Conservation (phyloP, 2,329 filamentous ascomycete genomes). For the Stagonosporopsis chrysanthemi region DNA sequence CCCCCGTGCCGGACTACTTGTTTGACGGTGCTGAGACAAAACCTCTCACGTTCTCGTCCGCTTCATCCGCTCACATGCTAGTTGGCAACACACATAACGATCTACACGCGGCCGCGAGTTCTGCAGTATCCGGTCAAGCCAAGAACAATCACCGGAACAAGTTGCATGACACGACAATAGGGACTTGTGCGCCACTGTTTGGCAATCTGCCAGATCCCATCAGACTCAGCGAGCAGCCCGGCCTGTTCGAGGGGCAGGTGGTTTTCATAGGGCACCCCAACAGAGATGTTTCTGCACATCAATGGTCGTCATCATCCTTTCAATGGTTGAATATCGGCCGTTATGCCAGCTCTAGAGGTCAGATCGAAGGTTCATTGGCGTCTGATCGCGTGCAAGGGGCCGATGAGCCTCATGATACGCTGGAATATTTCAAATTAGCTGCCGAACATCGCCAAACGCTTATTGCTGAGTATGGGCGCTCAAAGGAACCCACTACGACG, state of each 20-base stretch:
- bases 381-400: slow-evolving; percentile 50
- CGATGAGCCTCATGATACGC: slow-evolving; percentile 46
- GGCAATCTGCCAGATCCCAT: slow-evolving; percentile 54
- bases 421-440: slow-evolving; percentile 54
- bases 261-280: slow-evolving; percentile 58
- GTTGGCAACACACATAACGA: background rate
- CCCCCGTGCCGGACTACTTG: background rate
- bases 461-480: slow-evolving; percentile 21
- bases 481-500: slow-evolving; percentile 2
- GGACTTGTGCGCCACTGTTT: slow-evolving; percentile 48
- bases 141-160: background rate
- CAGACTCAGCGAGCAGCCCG: slow-evolving; percentile 44
- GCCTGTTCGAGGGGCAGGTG: slow-evolving; percentile 51
- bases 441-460: slow-evolving; percentile 48
- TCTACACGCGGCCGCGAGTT: background rate
- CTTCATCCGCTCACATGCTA: background rate
- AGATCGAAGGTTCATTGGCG: slow-evolving; percentile 54
- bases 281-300: slow-evolving; percentile 56
- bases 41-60: background rate
- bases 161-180: background rate
- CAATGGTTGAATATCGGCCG: slow-evolving; percentile 57
- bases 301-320: slow-evolving; percentile 52
- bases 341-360: slow-evolving; percentile 52
- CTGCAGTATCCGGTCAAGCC: background rate
- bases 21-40: background rate